These are phyloP conservation scores for Blastobotrys robertii DNA, from an alignment of 805 yeast species.

Conservation along the genomic window DNA sequence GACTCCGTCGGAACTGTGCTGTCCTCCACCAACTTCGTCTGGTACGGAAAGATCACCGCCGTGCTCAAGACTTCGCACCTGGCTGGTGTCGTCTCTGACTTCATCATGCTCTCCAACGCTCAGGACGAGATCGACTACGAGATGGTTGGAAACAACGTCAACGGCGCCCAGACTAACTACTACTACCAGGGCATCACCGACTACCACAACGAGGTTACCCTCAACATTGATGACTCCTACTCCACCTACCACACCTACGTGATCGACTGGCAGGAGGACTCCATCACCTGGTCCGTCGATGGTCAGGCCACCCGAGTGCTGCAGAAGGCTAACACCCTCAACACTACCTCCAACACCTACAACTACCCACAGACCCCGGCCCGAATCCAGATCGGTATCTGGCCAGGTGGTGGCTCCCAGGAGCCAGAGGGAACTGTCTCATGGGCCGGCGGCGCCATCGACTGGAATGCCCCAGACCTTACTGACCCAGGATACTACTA, in stretches of 20 bases:
- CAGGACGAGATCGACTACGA: conserved; percentile 90
- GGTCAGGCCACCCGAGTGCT: conserved; percentile 60
- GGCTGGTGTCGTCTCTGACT: conserved; percentile 76
- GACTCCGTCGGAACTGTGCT: conserved; percentile 67
- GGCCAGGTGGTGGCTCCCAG: conserved; percentile 44
- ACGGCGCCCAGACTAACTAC: conserved; percentile 64
- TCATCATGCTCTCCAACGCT: conserved; percentile 70
- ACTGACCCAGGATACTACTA: conserved; percentile 72
- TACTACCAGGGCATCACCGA: conserved; percentile 67
- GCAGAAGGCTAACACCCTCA: conserved; percentile 42
- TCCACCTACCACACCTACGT: conserved; percentile 64
- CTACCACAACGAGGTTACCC: conserved; percentile 47
- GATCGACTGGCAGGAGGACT: conserved; percentile 74
- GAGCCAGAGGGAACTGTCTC: conserved; percentile 54
- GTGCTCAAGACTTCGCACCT: conserved; percentile 63
- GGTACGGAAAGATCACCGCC: conserved; percentile 79
- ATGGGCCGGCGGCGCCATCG: conserved; percentile 82
- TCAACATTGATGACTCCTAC: conserved; percentile 43
- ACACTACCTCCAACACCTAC: conserved; percentile 47
- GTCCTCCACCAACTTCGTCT: conserved; percentile 67
- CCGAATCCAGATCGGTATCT: conserved; percentile 56
- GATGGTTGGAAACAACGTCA: conserved; percentile 67
- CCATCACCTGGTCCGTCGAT: conserved; percentile 62
- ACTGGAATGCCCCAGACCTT: conserved; percentile 76
- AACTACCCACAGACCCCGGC: conserved; percentile 90